Base-by-base conservation (phyloP, 768 basidiomycete species). In the Rubroboletus pulcherrimus region DNA sequence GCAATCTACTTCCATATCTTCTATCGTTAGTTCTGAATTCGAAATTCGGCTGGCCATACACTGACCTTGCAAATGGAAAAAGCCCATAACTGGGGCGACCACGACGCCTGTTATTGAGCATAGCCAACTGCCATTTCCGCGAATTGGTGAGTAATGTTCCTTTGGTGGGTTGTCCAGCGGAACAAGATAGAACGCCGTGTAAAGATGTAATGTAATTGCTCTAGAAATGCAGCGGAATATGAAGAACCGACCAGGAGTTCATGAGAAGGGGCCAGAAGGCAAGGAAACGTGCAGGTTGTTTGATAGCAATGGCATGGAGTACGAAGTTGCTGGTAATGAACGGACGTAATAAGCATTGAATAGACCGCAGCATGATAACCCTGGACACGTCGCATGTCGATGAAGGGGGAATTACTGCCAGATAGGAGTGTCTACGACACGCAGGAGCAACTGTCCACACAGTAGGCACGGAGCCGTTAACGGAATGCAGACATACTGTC, bases 121-220 rank as follows among this genome's bases (percentile, higher is more conserved):
- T 58, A 61, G 64, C 56, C 64, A 49, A 17, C 15, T 24, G 24
- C 46, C 40, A 64, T 66, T 52, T 66, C 61, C 58, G 63, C 43
- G 44, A 35, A 26, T 21, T 29, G 34, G 42, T 35, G 40, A 54
- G 19, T 49, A 40, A 57, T 29, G 12, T 30, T 24, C 7, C 26
- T 21, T 9, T 30, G 26, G 19, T 5, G 24, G 24, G 21, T 35
- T 17, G 37, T 15, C 19, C 19, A 33, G 8, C 52, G 34, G 19
- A 54, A 49, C 34, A 15, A 53, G 33, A 54, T 33, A 40, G 33
- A 30, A 55, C 38, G 34, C 33, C 47, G 53, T 48, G 53, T 29
- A 54, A 49, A 39, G 19, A 49, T 24, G 39, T 30, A 29, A 58
- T 55, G 26, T 17, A 49, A 42, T 46, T 48, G 59, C 38, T 46